Percentiles rank a stretch among this genome's conserved stretches.
Evolutionary conservation across 192 early-diverging fungal genomes (phyloP).

Genomic region (Neocallimastix lanati): DNA sequence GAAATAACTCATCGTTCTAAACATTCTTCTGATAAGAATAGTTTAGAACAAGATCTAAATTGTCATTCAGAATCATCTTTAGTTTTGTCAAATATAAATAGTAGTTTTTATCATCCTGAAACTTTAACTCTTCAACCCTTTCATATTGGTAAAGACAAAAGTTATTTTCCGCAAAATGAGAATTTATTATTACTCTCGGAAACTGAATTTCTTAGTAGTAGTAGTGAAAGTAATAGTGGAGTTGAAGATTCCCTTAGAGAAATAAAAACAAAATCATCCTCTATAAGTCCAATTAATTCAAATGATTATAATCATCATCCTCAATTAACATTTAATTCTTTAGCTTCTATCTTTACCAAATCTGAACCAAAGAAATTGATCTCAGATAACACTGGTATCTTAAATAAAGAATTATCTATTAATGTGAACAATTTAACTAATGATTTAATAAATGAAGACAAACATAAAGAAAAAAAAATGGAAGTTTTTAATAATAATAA

Average conservation of each 20-base stretch:
- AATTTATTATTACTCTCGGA: background rate
- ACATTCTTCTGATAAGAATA: background rate
- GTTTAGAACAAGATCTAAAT: background rate
- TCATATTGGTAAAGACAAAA: background rate
- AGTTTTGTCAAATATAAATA: background rate
- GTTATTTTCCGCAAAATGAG: background rate
- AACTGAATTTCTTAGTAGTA: background rate
- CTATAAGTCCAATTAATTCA: background rate
- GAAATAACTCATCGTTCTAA: background rate
- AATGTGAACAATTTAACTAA: too few relatives aligned
- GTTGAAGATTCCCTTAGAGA: background rate
- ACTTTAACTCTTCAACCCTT: background rate
- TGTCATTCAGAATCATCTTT: background rate
- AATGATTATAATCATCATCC: background rate
- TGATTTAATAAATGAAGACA: too few relatives aligned
- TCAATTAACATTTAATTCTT: background rate
- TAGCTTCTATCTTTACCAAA: background rate
- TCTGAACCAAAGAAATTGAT: too few relatives aligned
- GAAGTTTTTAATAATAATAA: too few relatives aligned
- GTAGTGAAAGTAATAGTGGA: background rate
- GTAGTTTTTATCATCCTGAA: background rate
- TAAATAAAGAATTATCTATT: too few relatives aligned
- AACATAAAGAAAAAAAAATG: too few relatives aligned
- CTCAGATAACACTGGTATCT: too few relatives aligned
- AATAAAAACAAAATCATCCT: background rate